Conservation (phyloP, 78 protist genomes). For the Isochrysis galbana region DNA sequence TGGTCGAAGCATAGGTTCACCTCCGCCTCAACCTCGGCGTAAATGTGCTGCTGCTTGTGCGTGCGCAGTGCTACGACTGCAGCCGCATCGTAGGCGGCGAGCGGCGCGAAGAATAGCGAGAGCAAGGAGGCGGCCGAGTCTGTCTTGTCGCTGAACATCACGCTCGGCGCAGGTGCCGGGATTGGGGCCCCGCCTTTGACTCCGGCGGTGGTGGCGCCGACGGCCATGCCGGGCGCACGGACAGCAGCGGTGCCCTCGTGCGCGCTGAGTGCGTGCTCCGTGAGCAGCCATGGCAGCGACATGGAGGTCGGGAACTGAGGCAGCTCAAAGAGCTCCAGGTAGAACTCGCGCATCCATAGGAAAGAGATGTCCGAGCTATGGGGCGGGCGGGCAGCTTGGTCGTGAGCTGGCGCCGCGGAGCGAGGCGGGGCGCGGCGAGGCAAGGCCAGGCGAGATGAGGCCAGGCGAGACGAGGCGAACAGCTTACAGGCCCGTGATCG, state of each 20-base stretch:
- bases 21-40: constrained; percentile 31
- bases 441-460: too few relatives aligned
- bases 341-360: constrained; percentile 87
- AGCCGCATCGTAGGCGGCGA: constrained; percentile 87
- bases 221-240: too few relatives aligned
- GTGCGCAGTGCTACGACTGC: constrained; percentile 67
- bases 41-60: constrained; percentile 68
- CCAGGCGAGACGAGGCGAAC: too few relatives aligned
- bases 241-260: too few relatives aligned
- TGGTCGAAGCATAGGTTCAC: constrained; percentile 85
- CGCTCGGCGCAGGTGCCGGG: too few relatives aligned
- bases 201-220: too few relatives aligned
- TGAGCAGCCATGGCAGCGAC: constrained; percentile 85
- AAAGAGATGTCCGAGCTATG: background rate
- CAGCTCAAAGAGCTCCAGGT: constrained; percentile 70
- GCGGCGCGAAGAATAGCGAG: too few relatives aligned
- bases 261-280: constrained; percentile 77
- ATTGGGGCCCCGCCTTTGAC: too few relatives aligned
- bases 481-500: background rate
- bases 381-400: background rate
- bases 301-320: constrained; percentile 82
- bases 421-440: too few relatives aligned
- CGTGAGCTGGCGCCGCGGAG: background rate
- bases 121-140: too few relatives aligned
- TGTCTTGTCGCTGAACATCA: too few relatives aligned